Conservation (phyloP, 192 early-diverging fungal genomes). For the Piromyces sp. region DNA sequence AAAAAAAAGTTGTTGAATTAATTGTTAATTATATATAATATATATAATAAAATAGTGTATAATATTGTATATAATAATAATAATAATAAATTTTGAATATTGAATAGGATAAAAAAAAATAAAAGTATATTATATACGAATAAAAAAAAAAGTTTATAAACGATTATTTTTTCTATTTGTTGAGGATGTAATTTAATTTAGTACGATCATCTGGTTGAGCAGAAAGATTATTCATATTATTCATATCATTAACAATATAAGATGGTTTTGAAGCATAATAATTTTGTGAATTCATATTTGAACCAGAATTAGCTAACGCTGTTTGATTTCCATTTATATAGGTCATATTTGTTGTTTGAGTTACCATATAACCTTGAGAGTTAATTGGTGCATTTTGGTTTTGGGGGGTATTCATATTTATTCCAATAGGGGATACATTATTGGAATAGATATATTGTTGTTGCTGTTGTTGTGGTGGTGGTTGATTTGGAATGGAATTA, state of each 20-base stretch:
- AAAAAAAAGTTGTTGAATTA: no score
- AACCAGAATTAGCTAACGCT: no score
- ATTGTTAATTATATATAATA: no score
- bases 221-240: neutral
- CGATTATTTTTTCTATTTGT: neutral
- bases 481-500: neutral
- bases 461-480: neutral
- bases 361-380: neutral
- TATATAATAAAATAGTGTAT: no score
- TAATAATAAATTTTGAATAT: no score
- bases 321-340: neutral
- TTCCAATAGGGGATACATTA: neutral
- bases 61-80: no score
- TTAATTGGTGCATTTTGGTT: neutral
- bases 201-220: neutral
- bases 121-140: no score
- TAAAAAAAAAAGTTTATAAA: no score
- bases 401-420: neutral
- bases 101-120: no score
- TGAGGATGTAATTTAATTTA: neutral
- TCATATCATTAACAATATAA: neutral
- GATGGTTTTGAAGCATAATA: neutral
- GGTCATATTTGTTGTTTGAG: neutral
- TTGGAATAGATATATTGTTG: neutral
- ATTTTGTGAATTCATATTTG: neutral